Evolutionary conservation across 768 basidiomycete genomes (phyloP), one percentile per base, ranked within the genome.

Genomic region (Rubroboletus satanas): DNA sequence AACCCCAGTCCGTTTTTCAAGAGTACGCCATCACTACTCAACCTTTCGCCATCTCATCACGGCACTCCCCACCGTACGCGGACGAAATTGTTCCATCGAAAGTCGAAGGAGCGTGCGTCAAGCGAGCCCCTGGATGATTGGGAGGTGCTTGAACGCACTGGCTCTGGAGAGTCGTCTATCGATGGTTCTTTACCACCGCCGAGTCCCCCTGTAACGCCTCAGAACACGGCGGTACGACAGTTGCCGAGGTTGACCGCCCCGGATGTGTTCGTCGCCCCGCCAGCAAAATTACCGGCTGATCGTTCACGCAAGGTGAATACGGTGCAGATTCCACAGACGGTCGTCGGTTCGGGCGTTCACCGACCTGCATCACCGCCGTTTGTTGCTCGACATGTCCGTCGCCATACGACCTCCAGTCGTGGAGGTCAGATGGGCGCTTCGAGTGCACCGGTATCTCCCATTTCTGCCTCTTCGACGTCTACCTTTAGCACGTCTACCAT

Each of bases 1-100:
- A 72, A 72, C 31, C 71, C 69, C 31, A 72, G 60, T 48, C 71
- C 70, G 7, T 69, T 71, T 45, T 71, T 71, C 28, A 71, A 71
- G 67, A 71, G 71, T 26, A 67, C 70, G 9, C 65, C 70, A 3
- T 71, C 70, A 45, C 43, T 70, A 1, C 59, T 67, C 28, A 71
- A 67, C 35, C 26, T 66, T n/a, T 69, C 70, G 1, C 67, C 69
- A 4, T 69, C 71, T 23, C 62, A 67, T 8, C 68, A 72, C 35
- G 69, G 71, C 45, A 66, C 58, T 36, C 52, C 68, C 15, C 56
- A 60, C 10, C 65, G 71, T 49, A 52, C 69, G 35, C 69, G 71
- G 37, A 50, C 67, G 7, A 70, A 71, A 32, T n/a, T 72, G 28
- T 71, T 71, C 49, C 69, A 72, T 52, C 63, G 71, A 42, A 71